A percentile compares a stretch with the other conserved stretches of the same genome.
Conservation (phyloP, 805 yeast species). For the Grigorovia jiainica region DNA sequence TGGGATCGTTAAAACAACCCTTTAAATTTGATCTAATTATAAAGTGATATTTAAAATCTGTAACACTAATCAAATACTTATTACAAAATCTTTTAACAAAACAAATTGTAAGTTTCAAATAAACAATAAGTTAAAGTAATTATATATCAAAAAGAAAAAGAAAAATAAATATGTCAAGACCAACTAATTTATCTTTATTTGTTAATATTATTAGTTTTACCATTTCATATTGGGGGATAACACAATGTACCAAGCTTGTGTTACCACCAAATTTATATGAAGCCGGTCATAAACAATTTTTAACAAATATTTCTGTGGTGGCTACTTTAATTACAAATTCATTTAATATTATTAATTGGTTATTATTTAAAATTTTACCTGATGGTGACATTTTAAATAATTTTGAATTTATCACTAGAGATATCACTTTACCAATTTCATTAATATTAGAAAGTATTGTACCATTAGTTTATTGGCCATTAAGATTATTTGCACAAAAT, state of each 20-base stretch:
- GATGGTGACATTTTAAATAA: background rate
- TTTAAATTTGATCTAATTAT: no score
- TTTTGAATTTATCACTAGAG: slow-evolving; percentile 25
- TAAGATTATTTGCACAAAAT: slow-evolving; percentile 42
- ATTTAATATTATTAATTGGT: slow-evolving; percentile 33
- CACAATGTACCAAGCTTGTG: slow-evolving; percentile 16
- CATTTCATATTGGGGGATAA: slow-evolving; percentile 23
- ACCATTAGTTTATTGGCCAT: slow-evolving; percentile 59
- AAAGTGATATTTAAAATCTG: no score
- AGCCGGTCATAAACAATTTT: slow-evolving; percentile 66
- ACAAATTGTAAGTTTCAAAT: no score
- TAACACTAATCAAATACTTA: no score
- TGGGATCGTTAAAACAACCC: no score
- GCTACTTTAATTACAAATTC: slow-evolving; percentile 37
- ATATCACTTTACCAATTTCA: slow-evolving; percentile 38
- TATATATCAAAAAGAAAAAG: no score
- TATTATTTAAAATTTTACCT: slow-evolving; percentile 8
- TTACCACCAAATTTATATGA: slow-evolving; percentile 41
- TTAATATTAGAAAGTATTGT: slow-evolving; percentile 54
- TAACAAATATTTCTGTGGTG: slow-evolving; percentile 54
- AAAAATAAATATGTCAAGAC: background rate
- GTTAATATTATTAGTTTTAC: slow-evolving; percentile 14
- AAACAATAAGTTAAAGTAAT: no score
- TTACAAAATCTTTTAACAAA: no score
- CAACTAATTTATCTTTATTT: slow-evolving; percentile 9